Evolutionary conservation across 2,329 filamentous ascomycete species (phyloP).

Genomic region (Geoglossum cookeanum): DNA sequence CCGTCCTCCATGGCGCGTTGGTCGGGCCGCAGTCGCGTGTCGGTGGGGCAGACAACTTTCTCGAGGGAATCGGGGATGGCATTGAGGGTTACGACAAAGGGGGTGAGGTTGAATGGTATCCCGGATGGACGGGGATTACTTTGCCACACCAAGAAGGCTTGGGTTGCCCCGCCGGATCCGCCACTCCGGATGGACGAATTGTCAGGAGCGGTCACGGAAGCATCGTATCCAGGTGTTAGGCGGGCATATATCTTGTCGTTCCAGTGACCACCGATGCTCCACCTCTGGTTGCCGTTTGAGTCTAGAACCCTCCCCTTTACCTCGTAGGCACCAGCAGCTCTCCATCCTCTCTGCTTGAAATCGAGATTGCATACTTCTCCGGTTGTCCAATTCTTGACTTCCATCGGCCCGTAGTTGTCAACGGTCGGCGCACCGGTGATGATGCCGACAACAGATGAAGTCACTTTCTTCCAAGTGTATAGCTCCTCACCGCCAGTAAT

Average conservation of each 20-base stretch:
- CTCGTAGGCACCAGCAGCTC: constrained; percentile 77
- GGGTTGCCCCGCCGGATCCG: constrained; percentile 36
- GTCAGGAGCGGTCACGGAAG: constrained; percentile 35
- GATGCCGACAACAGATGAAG: constrained; percentile 91
- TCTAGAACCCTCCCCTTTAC: constrained; percentile 75
- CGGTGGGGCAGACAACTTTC: constrained; percentile 69
- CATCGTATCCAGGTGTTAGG: constrained; percentile 78
- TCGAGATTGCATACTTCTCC: constrained; percentile 78
- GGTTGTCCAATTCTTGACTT: constrained; percentile 92
- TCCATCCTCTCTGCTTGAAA: constrained; percentile 94
- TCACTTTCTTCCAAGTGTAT: constrained; percentile 98
- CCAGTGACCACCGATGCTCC: constrained; percentile 87
- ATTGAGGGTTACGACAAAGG: constrained; percentile 89
- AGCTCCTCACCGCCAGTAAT: constrained; percentile 54
- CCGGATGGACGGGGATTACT: constrained; percentile 60
- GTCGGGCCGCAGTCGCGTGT: constrained; percentile 81
- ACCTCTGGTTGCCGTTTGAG: constrained; percentile 56
- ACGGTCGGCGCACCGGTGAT: constrained; percentile 91
- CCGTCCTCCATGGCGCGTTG: constrained; percentile 97
- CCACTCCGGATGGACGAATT: constrained; percentile 24
- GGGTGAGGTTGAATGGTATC: constrained; percentile 93
- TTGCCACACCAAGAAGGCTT: constrained; percentile 87
- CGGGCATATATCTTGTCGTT: constrained; percentile 95
- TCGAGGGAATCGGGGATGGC: constrained; percentile 67
- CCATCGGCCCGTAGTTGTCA: constrained; percentile 96